Percentiles rank a stretch among this genome's conserved stretches.
Conservation (phyloP, 495 filamentous ascomycete species). For the Trichoderma gamsii region DNA sequence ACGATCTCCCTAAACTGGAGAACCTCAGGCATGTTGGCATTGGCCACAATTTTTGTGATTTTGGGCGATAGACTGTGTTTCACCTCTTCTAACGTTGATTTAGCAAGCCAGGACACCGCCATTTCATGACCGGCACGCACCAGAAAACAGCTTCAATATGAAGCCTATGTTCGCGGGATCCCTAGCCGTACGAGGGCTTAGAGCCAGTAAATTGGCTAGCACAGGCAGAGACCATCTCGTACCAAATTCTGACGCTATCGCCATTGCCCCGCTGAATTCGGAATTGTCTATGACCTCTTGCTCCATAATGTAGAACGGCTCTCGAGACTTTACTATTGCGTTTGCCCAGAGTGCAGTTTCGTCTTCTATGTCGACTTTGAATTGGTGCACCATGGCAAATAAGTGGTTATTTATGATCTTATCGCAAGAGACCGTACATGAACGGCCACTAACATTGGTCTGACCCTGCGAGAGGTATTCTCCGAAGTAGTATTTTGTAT, state of each 20-base stretch:
- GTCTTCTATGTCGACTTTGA: not conserved
- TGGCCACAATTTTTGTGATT: not conserved
- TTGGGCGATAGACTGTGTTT: not conserved
- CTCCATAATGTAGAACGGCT: not conserved
- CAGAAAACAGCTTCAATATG: not conserved
- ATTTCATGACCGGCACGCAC: not conserved
- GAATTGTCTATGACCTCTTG: not conserved
- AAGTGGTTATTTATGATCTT: conserved; percentile 2
- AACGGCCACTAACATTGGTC: conserved; percentile 3
- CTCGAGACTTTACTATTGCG: not conserved
- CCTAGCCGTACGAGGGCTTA: not conserved
- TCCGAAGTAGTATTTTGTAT: not conserved
- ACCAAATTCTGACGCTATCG: not conserved
- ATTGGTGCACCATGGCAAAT: not conserved
- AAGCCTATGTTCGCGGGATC: not conserved
- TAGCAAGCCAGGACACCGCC: not conserved
- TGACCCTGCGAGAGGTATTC: conserved; percentile 5
- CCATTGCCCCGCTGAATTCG: not conserved
- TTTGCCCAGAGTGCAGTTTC: not conserved
- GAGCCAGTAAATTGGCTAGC: not conserved
- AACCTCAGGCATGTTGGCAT: not conserved
- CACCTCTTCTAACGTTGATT: not conserved
- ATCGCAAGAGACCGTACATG: conserved; percentile 4
- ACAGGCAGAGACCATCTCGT: not conserved
- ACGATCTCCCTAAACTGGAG: not conserved